Base-by-base conservation (phyloP, 345 rosid genomes). In the Durio zibethinus region DNA sequence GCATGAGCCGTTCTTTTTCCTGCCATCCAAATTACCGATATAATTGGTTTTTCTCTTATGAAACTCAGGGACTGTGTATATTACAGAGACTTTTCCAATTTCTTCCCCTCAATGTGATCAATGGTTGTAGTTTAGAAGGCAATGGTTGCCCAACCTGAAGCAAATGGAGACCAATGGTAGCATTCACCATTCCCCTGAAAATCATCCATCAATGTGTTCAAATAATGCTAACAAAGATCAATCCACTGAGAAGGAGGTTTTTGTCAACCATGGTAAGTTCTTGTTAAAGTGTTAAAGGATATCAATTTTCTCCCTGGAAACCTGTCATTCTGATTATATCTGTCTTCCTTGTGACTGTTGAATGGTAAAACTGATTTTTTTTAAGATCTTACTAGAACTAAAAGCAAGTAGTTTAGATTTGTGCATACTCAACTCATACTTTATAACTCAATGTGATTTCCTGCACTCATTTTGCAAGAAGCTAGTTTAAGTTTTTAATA, bases 261-360 rank as follows among this genome's bases (percentile, higher is more conserved):
- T 72, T 52, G 65, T 82, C 48, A 82, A 82, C 66, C 76, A 23
- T 59, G 82, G 82, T 79, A 72, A 53, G 83, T 60, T 79, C 75
- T 52, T 68, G 29, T 68, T 68, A 21, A 68, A 69, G 73, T 23
- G 4, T 69, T 63, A 16, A 64, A 75, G 74, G 48, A 9, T 64
- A 25, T 5, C 21, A 33, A 52, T 62, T 64, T 36, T 43, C 73
- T 67, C 57, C 14, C n/a, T 21, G 15, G 38, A 40, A 25, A 63
- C 47, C 64, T 77, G 11, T 31, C 9, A 47, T 60, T 61, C 50
- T 38, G 45, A 66, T 15, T 33, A 31, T 20, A 42, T 15, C 52
- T 52, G 59, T 29, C 20, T 12, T 67, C 56, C 45, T 20, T 43
- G n/a, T 25, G 35, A 35, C 16, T 63, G 29, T 45, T 67, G 8